Percentiles rank a stretch among this genome's conserved stretches.
Evolutionary conservation across 2,329 filamentous ascomycete species (phyloP).

Genomic region (Colletotrichum sublineola): DNA sequence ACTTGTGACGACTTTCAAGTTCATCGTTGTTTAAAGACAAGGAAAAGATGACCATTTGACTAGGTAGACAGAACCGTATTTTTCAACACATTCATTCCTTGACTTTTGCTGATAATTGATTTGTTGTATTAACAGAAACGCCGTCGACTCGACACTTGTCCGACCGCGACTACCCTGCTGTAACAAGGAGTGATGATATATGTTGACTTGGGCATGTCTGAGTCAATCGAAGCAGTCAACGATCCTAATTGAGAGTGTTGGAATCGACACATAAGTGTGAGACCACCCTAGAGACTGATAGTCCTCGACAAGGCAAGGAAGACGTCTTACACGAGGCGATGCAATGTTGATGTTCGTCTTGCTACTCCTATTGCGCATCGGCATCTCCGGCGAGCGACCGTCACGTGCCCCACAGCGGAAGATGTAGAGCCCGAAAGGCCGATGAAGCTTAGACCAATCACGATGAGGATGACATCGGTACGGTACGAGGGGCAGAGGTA

Average conservation of each 20-base stretch:
- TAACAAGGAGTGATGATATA: too few species aligned
- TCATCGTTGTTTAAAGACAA: too few species aligned
- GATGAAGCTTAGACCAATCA: background rate
- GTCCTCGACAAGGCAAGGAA: too few species aligned
- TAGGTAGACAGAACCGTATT: too few species aligned
- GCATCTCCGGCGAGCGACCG: background rate
- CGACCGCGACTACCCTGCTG: too few species aligned
- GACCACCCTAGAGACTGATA: background rate
- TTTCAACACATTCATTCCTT: too few species aligned
- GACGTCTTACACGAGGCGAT: background rate
- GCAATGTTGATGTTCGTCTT: background rate
- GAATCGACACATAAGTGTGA: background rate
- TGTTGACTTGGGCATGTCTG: too few species aligned
- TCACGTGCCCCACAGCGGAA: background rate
- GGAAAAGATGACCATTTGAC: too few species aligned
- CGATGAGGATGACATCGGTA: background rate
- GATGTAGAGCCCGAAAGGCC: background rate
- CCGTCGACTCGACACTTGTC: too few species aligned
- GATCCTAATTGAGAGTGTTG: background rate
- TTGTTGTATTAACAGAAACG: too few species aligned
- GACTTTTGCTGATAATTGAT: too few species aligned
- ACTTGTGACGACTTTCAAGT: too few species aligned
- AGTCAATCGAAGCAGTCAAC: background rate
- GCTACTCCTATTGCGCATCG: background rate
- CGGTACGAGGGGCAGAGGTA: constrained; percentile 8